phyloP scores from a whole-genome alignment of 2,329 filamentous ascomycete species.

The Canariomyces notabilis region DNA sequence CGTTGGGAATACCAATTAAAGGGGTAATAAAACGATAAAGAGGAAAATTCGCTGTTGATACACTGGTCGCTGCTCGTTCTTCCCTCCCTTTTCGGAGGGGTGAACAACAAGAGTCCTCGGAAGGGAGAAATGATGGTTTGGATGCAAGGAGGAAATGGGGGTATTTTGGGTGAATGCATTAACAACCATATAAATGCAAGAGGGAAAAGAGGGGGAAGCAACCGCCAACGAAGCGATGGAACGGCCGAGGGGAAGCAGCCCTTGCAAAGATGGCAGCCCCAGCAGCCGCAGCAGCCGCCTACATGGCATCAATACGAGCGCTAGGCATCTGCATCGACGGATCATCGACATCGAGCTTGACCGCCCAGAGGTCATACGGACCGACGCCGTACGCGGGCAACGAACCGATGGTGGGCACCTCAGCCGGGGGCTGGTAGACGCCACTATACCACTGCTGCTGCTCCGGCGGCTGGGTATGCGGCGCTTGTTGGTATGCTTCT shows the following conservation, averaged over 20 bases:
- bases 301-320: slow-evolving; percentile 53
- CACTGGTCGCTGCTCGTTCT: no score
- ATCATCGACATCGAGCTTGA: slow-evolving; percentile 56
- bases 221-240: no score
- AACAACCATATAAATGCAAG: no score
- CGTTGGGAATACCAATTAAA: no score
- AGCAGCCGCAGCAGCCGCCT: slow-evolving; percentile 18
- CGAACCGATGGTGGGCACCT: slow-evolving; percentile 50
- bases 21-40: no score
- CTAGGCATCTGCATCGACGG: slow-evolving; percentile 56
- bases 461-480: slow-evolving; percentile 33
- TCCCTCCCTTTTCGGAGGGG: no score
- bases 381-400: slow-evolving; percentile 47
- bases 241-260: background rate
- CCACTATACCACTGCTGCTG: slow-evolving; percentile 49
- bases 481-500: slow-evolving; percentile 34
- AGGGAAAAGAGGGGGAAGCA: no score
- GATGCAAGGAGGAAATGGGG: no score
- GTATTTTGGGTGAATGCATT: no score
- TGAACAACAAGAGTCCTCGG: no score
- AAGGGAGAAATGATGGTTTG: no score
- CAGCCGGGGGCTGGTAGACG: slow-evolving; percentile 52
- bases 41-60: no score
- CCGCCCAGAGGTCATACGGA: slow-evolving; percentile 49
- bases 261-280: background rate